Conservation (phyloP, 2,329 filamentous ascomycete species). For the Beauveria rudraprayagi region DNA sequence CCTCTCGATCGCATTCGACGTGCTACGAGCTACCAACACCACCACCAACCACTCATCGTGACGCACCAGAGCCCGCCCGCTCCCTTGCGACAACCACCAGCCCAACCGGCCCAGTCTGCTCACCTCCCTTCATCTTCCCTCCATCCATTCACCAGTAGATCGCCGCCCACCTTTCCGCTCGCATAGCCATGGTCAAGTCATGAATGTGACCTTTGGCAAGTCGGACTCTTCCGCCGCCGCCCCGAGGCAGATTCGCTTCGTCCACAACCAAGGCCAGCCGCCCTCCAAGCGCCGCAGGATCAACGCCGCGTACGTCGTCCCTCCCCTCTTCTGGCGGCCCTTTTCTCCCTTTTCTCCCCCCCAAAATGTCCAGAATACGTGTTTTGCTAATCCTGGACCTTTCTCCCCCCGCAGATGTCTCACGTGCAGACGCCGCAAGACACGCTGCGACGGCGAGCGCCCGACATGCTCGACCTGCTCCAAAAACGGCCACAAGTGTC, state of each 20-base stretch:
- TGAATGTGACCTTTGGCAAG: conserved; percentile 17
- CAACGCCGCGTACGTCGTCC: conserved; percentile 60
- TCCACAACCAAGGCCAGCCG: conserved; percentile 74
- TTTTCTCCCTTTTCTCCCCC: neutral
- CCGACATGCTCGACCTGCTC: conserved; percentile 65
- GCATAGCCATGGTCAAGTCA: conserved; percentile 12
- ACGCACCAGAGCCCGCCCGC: neutral
- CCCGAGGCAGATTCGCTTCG: conserved; percentile 64
- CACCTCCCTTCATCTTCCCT: neutral
- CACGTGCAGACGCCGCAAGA: conserved; percentile 70
- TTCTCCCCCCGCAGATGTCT: conserved; percentile 42
- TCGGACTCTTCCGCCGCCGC: conserved; percentile 21
- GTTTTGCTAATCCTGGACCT: neutral
- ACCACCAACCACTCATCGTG: neutral
- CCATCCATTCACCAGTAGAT: neutral
- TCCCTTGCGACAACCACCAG: neutral
- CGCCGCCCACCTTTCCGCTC: neutral
- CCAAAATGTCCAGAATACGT: neutral
- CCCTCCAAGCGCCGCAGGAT: conserved; percentile 72
- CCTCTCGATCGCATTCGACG: neutral
- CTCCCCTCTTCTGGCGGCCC: conserved; percentile 3
- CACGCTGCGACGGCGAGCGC: conserved; percentile 65
- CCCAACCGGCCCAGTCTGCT: neutral
- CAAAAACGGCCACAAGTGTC: conserved; percentile 61
- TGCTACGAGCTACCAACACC: neutral